Conservation (phyloP, 352 stramenopile species). For the Globisporangium irregulare region DNA sequence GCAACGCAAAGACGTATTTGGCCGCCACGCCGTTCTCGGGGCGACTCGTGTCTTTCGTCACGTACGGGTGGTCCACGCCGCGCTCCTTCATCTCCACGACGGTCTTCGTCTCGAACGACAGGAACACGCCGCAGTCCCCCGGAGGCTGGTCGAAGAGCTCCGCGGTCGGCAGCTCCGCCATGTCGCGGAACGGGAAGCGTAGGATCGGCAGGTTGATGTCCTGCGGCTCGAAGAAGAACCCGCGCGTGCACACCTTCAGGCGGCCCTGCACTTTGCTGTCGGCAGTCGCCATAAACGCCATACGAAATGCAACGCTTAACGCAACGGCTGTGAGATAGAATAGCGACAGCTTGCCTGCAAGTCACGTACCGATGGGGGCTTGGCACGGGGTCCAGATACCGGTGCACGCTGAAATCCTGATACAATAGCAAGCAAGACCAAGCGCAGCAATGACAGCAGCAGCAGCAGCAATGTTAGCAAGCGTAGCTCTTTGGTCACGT, state of each 20-base stretch:
- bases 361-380: slow-evolving; percentile 43
- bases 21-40: slow-evolving; percentile 19
- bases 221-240: slow-evolving; percentile 91
- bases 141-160: slow-evolving; percentile 50
- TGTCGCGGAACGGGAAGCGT: slow-evolving; percentile 87
- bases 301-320: not conserved
- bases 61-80: slow-evolving; percentile 80
- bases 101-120: slow-evolving; percentile 55
- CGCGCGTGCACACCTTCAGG: slow-evolving; percentile 87
- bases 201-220: slow-evolving; percentile 78
- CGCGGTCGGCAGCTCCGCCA: slow-evolving; percentile 51
- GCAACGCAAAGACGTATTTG: slow-evolving; percentile 80
- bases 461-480: slow-evolving; percentile 10
- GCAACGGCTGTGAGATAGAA: not conserved
- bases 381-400: slow-evolving; percentile 60
- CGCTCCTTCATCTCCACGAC: slow-evolving; percentile 88
- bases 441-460: not conserved
- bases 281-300: not conserved
- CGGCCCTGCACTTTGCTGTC: slow-evolving; percentile 72
- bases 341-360: not conserved
- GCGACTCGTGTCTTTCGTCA: slow-evolving; percentile 46
- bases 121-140: slow-evolving; percentile 50
- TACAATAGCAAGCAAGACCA: not conserved
- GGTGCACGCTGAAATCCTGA: slow-evolving; percentile 84
- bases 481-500: not conserved